Evolutionary conservation across 2,329 filamentous ascomycete species (phyloP).

Genomic region (Apiospora saccharicola): DNA sequence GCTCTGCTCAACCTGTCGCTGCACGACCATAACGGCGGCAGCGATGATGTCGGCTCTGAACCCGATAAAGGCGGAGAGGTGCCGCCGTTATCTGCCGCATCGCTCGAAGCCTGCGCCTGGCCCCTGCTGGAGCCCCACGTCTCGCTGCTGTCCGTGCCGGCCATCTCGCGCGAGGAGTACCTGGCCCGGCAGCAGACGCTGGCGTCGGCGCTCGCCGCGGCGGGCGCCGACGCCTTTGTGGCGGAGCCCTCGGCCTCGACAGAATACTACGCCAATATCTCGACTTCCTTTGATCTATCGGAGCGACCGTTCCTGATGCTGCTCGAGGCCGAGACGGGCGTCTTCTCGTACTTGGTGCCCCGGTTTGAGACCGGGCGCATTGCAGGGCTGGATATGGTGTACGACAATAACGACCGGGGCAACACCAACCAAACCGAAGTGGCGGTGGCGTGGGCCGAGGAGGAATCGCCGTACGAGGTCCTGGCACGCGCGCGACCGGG

Average conservation of each 20-base stretch:
- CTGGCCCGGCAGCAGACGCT: slow-evolving; percentile 36
- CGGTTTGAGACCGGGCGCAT: slow-evolving; percentile 41
- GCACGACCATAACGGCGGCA: too few species aligned
- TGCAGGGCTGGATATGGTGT: slow-evolving; percentile 40
- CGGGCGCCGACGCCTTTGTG: slow-evolving; percentile 40
- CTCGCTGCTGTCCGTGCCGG: slow-evolving; percentile 36
- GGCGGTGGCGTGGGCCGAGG: slow-evolving; percentile 40
- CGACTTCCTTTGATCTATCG: slow-evolving; percentile 35
- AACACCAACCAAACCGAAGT: slow-evolving; percentile 21
- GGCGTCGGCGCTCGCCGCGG: slow-evolving; percentile 33
- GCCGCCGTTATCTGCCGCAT: background rate
- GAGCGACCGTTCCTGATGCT: slow-evolving; percentile 41
- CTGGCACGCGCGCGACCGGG: slow-evolving; percentile 31
- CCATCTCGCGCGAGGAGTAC: slow-evolving; percentile 38
- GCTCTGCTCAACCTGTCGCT: background rate
- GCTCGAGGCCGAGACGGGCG: slow-evolving; percentile 32
- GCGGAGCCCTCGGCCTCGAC: slow-evolving; percentile 40
- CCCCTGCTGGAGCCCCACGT: slow-evolving; percentile 33
- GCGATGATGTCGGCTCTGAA: background rate
- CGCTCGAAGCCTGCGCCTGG: slow-evolving; percentile 39
- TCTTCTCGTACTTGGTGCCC: slow-evolving; percentile 41
- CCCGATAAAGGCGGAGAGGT: background rate
- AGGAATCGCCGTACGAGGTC: slow-evolving; percentile 38
- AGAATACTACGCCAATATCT: slow-evolving; percentile 37
- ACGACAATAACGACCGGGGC: slow-evolving; percentile 22